These are phyloP conservation scores for Cucumis melo DNA, from an alignment of 306 rosid genomes.

Conservation along the genomic window DNA sequence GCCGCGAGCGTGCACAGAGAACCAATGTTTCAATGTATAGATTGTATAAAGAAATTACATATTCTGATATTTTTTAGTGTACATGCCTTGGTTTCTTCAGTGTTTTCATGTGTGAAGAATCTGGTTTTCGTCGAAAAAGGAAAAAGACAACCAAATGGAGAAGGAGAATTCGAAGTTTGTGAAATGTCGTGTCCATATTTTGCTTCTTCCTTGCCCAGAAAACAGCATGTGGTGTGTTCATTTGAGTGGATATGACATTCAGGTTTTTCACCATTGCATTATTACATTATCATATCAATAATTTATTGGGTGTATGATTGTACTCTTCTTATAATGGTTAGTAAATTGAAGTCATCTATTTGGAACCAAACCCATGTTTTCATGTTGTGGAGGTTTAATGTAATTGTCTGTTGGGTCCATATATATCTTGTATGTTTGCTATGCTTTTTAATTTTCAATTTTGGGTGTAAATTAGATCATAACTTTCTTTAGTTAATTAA, in stretches of 20 bases:
- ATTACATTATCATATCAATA: neutral
- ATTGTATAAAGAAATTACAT: neutral
- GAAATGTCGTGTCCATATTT: neutral
- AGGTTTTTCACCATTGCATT: neutral
- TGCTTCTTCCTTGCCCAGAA: neutral
- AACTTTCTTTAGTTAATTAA: too few species aligned
- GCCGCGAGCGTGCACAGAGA: neutral
- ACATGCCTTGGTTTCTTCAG: neutral
- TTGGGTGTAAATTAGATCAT: too few species aligned
- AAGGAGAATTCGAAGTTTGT: neutral
- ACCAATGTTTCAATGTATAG: neutral
- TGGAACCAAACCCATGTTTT: neutral
- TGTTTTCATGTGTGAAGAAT: neutral
- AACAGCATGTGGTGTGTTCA: neutral
- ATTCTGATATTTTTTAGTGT: neutral
- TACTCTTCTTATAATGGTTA: neutral
- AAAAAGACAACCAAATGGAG: neutral
- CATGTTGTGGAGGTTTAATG: neutral
- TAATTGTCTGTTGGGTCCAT: neutral
- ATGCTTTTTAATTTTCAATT: too few species aligned
- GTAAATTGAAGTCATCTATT: neutral
- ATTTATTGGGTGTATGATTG: neutral
- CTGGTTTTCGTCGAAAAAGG: neutral
- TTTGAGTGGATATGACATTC: neutral
- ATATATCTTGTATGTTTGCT: neutral